phyloP scores from a whole-genome alignment of 2,329 filamentous ascomycete species.

The Sphaerulina populicola region DNA sequence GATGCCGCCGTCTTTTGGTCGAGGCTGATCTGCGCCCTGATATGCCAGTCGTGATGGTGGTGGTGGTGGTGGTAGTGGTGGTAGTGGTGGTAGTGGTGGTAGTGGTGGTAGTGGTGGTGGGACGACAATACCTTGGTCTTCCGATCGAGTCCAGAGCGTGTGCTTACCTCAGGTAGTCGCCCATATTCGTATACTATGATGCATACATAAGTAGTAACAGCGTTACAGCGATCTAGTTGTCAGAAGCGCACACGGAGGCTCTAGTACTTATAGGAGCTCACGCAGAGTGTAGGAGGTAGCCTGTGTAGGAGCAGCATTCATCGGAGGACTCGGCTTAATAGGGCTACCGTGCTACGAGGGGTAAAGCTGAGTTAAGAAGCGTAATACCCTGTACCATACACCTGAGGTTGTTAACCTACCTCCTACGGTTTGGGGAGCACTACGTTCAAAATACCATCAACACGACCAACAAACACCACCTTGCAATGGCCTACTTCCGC shows the following conservation, averaged over 20 bases:
- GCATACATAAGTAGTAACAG: too few relatives aligned
- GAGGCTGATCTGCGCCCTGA: background rate
- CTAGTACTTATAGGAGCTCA: too few relatives aligned
- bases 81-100: background rate
- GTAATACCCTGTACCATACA: background rate
- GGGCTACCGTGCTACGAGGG: too few relatives aligned
- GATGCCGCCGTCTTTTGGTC: background rate
- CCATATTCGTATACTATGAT: background rate
- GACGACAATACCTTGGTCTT: background rate
- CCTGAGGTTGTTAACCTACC: background rate
- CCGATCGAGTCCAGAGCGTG: background rate
- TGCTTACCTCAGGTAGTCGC: background rate
- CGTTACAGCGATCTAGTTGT: too few relatives aligned
- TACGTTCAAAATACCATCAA: background rate
- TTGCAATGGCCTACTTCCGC: slow-evolving; percentile 57
- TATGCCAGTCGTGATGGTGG: background rate
- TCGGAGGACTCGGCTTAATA: too few relatives aligned
- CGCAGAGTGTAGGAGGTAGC: too few relatives aligned
- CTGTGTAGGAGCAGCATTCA: too few relatives aligned
- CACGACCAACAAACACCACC: slow-evolving; percentile 3
- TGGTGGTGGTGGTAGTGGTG: background rate
- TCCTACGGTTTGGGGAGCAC: too few relatives aligned
- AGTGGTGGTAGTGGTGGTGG: background rate
- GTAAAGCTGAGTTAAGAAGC: too few relatives aligned
- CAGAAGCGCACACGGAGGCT: too few relatives aligned